phyloP scores from a whole-genome alignment of 495 filamentous ascomycete genomes.

The Podospora australis region DNA sequence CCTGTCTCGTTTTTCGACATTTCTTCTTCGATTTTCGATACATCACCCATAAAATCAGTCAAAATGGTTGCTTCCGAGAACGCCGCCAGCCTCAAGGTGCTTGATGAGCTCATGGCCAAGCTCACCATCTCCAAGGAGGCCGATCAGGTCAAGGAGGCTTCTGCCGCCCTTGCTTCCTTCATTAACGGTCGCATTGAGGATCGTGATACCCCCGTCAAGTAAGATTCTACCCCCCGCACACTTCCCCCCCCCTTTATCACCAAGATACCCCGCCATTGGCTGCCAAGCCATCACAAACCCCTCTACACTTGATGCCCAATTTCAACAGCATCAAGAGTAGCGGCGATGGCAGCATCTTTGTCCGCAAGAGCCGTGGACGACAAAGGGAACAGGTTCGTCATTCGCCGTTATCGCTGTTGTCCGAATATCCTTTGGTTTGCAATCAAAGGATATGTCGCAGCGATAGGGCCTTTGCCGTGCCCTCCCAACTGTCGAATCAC shows the following conservation, averaged over 20 bases:
- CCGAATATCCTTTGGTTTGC: not conserved
- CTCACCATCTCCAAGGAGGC: slow-evolving; percentile 48
- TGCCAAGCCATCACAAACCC: not conserved
- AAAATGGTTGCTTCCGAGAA: slow-evolving; percentile 37
- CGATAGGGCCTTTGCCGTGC: slow-evolving; percentile 1
- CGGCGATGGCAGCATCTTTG: not conserved
- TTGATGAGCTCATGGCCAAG: slow-evolving; percentile 48
- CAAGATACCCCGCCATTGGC: slow-evolving; percentile 1
- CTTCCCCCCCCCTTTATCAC: slow-evolving; percentile 1
- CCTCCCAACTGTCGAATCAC: slow-evolving; percentile 16
- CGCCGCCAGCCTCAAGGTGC: slow-evolving; percentile 45
- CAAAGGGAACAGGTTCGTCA: not conserved
- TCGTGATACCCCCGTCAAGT: slow-evolving; percentile 44
- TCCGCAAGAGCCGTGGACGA: not conserved
- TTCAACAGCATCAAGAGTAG: no score
- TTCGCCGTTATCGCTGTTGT: not conserved
- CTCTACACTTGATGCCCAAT: not conserved
- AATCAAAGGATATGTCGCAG: no score
- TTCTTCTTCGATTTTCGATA: slow-evolving; percentile 1
- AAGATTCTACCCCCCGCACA: slow-evolving; percentile 31
- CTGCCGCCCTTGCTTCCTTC: slow-evolving; percentile 40
- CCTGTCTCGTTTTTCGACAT: slow-evolving; percentile 5
- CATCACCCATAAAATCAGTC: slow-evolving; percentile 14
- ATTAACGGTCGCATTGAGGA: slow-evolving; percentile 49
- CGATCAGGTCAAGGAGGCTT: slow-evolving; percentile 41